A percentile compares a stretch with the other conserved stretches of the same genome.
These are phyloP conservation scores for Draba incana DNA, from an alignment of 345 rosid species.

Conservation along the genomic window DNA sequence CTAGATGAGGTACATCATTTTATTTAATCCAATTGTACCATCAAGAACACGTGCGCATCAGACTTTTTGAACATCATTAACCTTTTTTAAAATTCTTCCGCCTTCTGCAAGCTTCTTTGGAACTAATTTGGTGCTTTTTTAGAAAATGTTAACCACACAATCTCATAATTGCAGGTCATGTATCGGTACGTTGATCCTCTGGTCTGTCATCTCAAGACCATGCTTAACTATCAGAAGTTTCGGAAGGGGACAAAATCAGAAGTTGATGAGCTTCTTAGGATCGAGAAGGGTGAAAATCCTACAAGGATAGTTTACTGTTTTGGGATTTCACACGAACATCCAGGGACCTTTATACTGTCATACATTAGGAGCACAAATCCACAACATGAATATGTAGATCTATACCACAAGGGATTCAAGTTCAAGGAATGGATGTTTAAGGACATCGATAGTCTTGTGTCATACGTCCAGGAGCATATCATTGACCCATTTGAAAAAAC, in stretches of 20 bases:
- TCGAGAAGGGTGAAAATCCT: constrained; percentile 80
- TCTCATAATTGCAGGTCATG: constrained; percentile 66
- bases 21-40: too few relatives aligned
- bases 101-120: constrained; percentile 7
- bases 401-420: constrained; percentile 98
- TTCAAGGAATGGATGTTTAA: constrained; percentile 96
- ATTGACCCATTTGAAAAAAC: constrained; percentile 80
- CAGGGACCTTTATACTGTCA: constrained; percentile 91
- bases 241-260: constrained; percentile 79
- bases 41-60: too few relatives aligned
- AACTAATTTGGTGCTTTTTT: neutral
- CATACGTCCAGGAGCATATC: constrained; percentile 93
- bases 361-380: constrained; percentile 94
- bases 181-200: constrained; percentile 97
- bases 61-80: constrained; percentile 7
- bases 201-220: constrained; percentile 76
- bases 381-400: constrained; percentile 92
- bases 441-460: constrained; percentile 91
- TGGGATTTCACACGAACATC: constrained; percentile 94
- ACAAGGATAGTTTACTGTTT: constrained; percentile 86
- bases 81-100: neutral
- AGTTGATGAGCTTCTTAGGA: constrained; percentile 78
- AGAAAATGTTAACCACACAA: neutral
- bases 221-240: constrained; percentile 92
- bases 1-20: constrained; percentile 93